A percentile compares a stretch with the other conserved stretches of the same genome.
These are phyloP conservation scores for Yarrowia keelungensis DNA, from an alignment of 805 yeast species.

Conservation along the genomic window DNA sequence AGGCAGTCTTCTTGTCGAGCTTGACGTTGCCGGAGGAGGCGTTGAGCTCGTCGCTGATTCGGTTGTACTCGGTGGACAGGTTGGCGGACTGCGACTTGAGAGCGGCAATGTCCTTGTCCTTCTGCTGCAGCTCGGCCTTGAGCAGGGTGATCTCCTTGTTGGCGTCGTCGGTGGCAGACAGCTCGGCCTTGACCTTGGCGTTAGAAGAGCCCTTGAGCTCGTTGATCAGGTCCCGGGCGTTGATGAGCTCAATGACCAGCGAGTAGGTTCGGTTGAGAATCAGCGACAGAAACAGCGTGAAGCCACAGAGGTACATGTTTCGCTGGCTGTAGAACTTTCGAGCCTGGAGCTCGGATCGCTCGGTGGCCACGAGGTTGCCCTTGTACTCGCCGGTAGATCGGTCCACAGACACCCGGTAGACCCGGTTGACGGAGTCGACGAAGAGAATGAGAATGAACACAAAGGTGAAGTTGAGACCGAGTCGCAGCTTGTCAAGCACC, in stretches of 20 bases:
- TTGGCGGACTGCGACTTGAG: slow-evolving; percentile 76
- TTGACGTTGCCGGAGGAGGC: slow-evolving; percentile 44
- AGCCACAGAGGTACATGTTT: slow-evolving; percentile 94
- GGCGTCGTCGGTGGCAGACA: slow-evolving; percentile 47
- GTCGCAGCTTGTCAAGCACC: slow-evolving; percentile 75
- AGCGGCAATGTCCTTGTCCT: slow-evolving; percentile 67
- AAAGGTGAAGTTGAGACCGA: slow-evolving; percentile 62
- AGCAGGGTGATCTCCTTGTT: slow-evolving; percentile 54
- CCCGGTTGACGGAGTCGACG: slow-evolving; percentile 86
- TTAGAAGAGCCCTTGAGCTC: slow-evolving; percentile 48
- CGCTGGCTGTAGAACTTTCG: slow-evolving; percentile 92
- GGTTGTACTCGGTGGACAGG: slow-evolving; percentile 69
- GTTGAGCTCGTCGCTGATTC: slow-evolving; percentile 52
- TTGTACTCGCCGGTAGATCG: slow-evolving; percentile 50
- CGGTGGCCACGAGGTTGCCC: slow-evolving; percentile 52
- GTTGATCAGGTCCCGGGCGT: slow-evolving; percentile 64
- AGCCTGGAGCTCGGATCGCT: slow-evolving; percentile 84
- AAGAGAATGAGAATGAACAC: slow-evolving; percentile 85
- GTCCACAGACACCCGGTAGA: slow-evolving; percentile 61
- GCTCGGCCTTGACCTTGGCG: slow-evolving; percentile 43
- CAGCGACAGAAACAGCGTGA: slow-evolving; percentile 87
- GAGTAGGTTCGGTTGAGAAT: slow-evolving; percentile 81
- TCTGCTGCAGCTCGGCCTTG: slow-evolving; percentile 60
- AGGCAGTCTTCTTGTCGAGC: slow-evolving; percentile 48
- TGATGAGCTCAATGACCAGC: slow-evolving; percentile 43